A percentile compares a stretch with the other conserved stretches of the same genome.
Conservation (phyloP, 176 grass and related monocot genomes). For the Panicum miliaceum region DNA sequence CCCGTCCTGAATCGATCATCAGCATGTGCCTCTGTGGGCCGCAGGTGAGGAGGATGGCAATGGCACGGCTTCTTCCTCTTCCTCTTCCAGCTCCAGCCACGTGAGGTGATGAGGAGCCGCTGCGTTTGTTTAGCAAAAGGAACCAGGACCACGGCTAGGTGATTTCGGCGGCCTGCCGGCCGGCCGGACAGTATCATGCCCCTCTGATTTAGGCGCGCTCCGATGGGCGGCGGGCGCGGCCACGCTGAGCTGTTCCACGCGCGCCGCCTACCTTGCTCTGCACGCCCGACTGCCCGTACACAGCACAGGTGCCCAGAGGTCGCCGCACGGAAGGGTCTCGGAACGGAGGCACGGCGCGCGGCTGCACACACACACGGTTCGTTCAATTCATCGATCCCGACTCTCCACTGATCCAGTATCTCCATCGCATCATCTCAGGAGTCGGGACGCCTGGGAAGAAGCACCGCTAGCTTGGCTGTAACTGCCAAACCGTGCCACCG, state of each 20-base stretch:
- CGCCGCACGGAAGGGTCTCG: neutral
- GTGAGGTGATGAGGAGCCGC: neutral
- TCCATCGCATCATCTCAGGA: too few species aligned
- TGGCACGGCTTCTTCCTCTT: too few species aligned
- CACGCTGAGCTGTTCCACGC: neutral
- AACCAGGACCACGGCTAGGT: neutral
- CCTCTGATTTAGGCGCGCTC: neutral
- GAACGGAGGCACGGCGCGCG: neutral
- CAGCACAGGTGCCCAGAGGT: neutral
- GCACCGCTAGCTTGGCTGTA: neutral
- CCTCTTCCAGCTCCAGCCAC: neutral
- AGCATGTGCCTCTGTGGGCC: too few species aligned
- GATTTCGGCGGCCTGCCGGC: neutral
- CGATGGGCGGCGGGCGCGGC: neutral
- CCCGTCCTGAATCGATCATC: neutral
- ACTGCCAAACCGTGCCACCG: neutral
- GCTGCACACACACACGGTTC: neutral
- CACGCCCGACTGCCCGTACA: neutral
- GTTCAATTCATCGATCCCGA: constrained; percentile 17
- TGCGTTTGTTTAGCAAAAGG: neutral
- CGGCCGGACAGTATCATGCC: neutral
- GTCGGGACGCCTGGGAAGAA: neutral
- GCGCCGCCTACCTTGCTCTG: neutral
- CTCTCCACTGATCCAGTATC: neutral
- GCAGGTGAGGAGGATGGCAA: neutral